These are phyloP conservation scores for Coffea humblotiana DNA, from an alignment of 305 asterid species.

Conservation along the genomic window DNA sequence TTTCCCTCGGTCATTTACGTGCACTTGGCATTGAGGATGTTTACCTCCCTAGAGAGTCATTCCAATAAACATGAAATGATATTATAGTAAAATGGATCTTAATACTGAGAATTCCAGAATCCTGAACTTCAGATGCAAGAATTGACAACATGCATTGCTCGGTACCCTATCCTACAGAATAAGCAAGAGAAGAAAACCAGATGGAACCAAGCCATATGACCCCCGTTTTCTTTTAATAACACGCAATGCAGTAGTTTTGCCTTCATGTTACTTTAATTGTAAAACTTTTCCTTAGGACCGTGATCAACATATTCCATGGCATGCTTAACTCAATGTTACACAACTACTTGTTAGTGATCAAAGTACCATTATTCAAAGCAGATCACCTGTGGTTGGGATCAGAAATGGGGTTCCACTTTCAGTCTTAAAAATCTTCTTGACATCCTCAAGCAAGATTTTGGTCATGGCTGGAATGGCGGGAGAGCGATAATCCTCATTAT, in stretches of 20 bases:
- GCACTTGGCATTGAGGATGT: neutral
- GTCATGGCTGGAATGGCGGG: conserved; percentile 93
- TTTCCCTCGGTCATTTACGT: neutral
- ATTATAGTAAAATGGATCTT: neutral
- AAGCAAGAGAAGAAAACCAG: neutral
- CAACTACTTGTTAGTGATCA: neutral
- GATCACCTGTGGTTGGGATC: conserved; percentile 90
- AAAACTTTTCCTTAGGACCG: neutral
- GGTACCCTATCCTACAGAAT: neutral
- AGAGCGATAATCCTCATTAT: conserved; percentile 95
- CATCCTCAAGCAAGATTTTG: conserved; percentile 77
- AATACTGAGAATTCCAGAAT: neutral
- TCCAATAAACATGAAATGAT: too few relatives aligned
- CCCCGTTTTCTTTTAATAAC: neutral
- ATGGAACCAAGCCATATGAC: neutral
- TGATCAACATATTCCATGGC: neutral
- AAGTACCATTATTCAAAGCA: neutral
- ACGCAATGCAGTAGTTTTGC: neutral
- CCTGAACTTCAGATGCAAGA: neutral
- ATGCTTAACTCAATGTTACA: neutral
- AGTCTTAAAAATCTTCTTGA: conserved; percentile 89
- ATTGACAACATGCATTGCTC: neutral
- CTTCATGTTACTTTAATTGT: neutral
- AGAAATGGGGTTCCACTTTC: conserved; percentile 91
- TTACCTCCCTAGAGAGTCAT: neutral